phyloP scores from a whole-genome alignment of 352 stramenopile species.

The Blastocystis sp. region DNA sequence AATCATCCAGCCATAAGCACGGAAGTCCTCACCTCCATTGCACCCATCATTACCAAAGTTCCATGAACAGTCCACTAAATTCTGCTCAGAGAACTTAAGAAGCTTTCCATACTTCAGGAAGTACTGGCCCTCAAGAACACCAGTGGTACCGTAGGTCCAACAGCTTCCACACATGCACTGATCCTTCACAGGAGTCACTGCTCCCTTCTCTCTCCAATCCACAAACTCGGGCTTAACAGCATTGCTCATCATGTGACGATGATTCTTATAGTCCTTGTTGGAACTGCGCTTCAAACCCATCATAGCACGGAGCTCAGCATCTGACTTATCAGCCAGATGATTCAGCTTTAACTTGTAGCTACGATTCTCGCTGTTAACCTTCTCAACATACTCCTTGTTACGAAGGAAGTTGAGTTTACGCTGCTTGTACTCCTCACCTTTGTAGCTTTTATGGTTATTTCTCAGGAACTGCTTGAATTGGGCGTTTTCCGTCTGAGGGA shows the following conservation, averaged over 20 bases:
- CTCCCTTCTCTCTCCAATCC: constrained; percentile 81
- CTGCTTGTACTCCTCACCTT: constrained; percentile 74
- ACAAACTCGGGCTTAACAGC: constrained; percentile 75
- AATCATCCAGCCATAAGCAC: constrained; percentile 76
- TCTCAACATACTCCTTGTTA: constrained; percentile 76
- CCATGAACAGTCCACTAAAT: constrained; percentile 85
- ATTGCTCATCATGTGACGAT: constrained; percentile 69
- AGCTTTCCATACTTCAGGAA: constrained; percentile 68
- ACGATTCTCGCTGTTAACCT: constrained; percentile 70
- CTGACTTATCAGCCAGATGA: constrained; percentile 79
- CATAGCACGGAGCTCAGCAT: constrained; percentile 74
- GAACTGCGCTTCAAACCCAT: constrained; percentile 54
- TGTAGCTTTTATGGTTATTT: constrained; percentile 75
- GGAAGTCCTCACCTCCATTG: constrained; percentile 82
- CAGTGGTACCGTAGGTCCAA: constrained; percentile 79
- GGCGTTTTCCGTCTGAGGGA: constrained; percentile 70
- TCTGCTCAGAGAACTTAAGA: constrained; percentile 81
- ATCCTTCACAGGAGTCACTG: constrained; percentile 83
- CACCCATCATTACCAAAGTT: constrained; percentile 84
- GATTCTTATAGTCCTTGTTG: constrained; percentile 75
- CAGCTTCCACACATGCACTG: constrained; percentile 85
- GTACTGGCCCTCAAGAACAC: constrained; percentile 70
- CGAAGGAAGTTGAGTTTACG: constrained; percentile 75
- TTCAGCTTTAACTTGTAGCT: constrained; percentile 76
- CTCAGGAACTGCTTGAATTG: constrained; percentile 62